Evolutionary conservation across 2,329 filamentous ascomycete genomes (phyloP).

Genomic region (Corinectria fuckeliana): DNA sequence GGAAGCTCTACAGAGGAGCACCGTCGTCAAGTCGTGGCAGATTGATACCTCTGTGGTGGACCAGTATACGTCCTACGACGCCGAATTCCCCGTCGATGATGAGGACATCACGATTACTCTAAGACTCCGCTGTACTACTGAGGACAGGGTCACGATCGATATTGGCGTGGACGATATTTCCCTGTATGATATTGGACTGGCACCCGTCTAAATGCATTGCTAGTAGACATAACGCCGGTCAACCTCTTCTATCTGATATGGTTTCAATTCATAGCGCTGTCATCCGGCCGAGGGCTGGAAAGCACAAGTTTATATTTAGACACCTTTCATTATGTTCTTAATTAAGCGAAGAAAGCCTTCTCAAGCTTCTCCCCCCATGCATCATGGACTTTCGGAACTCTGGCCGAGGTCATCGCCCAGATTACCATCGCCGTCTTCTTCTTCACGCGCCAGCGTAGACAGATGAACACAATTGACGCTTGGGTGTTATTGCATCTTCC

Average conservation of each 20-base stretch:
- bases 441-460: constrained; percentile 54
- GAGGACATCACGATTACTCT: neutral
- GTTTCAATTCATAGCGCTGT: no score
- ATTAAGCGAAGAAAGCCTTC: no score
- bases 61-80: neutral
- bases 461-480: constrained; percentile 55
- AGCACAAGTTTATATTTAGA: no score
- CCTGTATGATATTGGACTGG: neutral
- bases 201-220: neutral
- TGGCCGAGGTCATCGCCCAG: constrained; percentile 52
- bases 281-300: no score
- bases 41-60: neutral
- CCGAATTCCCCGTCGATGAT: neutral
- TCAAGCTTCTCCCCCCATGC: no score
- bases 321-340: no score
- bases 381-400: constrained; percentile 24
- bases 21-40: neutral
- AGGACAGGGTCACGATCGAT: neutral
- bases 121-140: constrained; percentile 7
- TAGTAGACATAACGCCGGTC: neutral
- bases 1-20: neutral
- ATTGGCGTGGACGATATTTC: constrained; percentile 16
- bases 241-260: neutral
- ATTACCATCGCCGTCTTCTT: constrained; percentile 56
- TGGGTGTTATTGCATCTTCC: no score